Percentiles rank a stretch among this genome's conserved stretches.
Conservation (phyloP, 208 protist genomes). For the Perkinsela sp. region DNA sequence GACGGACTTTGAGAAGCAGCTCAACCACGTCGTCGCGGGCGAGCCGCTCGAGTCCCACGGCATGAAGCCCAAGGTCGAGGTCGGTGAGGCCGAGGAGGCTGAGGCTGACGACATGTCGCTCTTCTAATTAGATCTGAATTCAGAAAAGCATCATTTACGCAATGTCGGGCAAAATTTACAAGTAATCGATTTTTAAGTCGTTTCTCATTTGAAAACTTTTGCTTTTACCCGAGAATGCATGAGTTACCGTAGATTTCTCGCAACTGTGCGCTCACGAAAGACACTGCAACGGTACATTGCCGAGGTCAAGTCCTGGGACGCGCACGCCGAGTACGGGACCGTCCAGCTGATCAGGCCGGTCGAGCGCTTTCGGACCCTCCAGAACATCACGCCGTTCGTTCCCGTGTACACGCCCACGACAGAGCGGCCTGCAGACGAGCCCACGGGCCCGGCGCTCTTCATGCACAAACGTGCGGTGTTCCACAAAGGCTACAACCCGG, state of each 20-base stretch:
- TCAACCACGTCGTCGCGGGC: constrained; percentile 29
- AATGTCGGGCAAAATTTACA: no score
- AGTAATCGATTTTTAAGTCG: no score
- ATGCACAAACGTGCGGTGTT: background rate
- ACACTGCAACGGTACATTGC: background rate
- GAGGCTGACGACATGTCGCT: constrained; percentile 52
- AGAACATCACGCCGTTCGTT: background rate
- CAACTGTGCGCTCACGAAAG: background rate
- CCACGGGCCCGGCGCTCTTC: background rate
- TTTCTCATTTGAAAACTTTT: no score
- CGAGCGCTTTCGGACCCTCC: background rate
- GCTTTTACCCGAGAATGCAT: no score
- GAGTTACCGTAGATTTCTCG: background rate
- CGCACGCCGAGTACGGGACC: background rate
- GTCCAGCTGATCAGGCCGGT: background rate
- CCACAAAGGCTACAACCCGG: background rate
- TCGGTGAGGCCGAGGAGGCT: constrained; percentile 57
- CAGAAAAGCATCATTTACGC: background rate
- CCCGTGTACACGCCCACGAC: background rate
- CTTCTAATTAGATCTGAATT: background rate
- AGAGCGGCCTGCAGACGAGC: background rate
- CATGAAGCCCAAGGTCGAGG: constrained; percentile 18
- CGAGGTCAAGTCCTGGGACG: background rate
- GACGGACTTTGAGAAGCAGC: constrained; percentile 60
- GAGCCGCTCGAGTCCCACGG: constrained; percentile 43